Base-by-base conservation (phyloP, 192 early-diverging fungal genomes). In the Chytriomyces hyalinus region DNA sequence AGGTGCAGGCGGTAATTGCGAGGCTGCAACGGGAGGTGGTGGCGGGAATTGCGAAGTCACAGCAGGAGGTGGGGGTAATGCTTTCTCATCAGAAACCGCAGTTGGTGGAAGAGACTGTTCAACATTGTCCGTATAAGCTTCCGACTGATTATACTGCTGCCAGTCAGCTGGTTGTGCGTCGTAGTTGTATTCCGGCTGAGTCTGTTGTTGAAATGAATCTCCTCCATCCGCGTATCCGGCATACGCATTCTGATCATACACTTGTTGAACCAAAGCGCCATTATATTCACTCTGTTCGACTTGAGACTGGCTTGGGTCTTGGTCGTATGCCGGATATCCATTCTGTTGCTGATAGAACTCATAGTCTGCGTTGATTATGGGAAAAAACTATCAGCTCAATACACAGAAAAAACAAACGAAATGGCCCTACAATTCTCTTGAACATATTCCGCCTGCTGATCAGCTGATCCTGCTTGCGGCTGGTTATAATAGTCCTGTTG, bases 71-170 rank as follows among this genome's bases (percentile, higher is more conserved):
- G 17, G 63, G 17, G 63, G 63, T 28, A 24, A 22, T 59, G 57
- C 57, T 20, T 59, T 15, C 57, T 59, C 57, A 5, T 59, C 20
- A n/a, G 57, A 15, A 28, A 65, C 17, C 17, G 63, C 13, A 65
- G 63, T 6, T 11, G 63, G 43, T 67, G 66, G 43, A 45, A 44
- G 66, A 67, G 66, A 46, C 28, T 28, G 66, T 43, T 57, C 15
- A 24, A 28, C 28, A 26, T 28, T 26, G 13, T 65, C 20, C n/a
- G 28, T 26, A 13, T 65, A 65, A n/a, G 20, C 17, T 24, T 28
- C 63, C 11, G 17, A 28, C 11, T 65, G 28, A 65, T 26, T 67
- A 67, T 67, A 67, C 66, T 48, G 43, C 45, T 67, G 66, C 36
- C 11, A 65, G 20, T 65, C 26, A 26, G 15, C 13, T 1, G 0